A percentile compares a stretch with the other conserved stretches of the same genome.
Conservation (phyloP, 306 rosid species). For the Rosa chinensis region DNA sequence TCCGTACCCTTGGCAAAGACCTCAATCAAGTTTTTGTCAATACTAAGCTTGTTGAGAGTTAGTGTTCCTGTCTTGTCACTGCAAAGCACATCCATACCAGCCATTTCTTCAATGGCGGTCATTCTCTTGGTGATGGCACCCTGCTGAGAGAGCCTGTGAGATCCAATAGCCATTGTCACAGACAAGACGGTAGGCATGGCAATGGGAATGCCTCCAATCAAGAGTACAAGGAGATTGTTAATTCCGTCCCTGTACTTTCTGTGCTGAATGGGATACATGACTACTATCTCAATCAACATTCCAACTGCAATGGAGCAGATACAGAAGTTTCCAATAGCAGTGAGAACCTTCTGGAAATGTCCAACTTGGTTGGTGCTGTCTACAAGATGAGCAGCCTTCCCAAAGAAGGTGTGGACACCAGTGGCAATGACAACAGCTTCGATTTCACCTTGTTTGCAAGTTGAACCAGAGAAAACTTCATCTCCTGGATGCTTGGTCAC, state of each 20-base stretch:
- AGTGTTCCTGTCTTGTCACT: constrained; percentile 98
- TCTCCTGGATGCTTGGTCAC: constrained; percentile 89
- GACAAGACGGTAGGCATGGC: constrained; percentile 99
- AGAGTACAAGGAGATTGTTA: constrained; percentile 92
- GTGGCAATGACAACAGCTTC: constrained; percentile 99
- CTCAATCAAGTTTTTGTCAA: constrained; percentile 83
- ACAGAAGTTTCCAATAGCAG: constrained; percentile 95
- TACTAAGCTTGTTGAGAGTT: constrained; percentile 92
- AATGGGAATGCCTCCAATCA: constrained; percentile 98
- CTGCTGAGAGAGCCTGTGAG: constrained; percentile 93
- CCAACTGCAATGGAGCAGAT: constrained; percentile 94
- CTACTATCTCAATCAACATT: constrained; percentile 80
- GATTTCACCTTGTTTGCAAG: constrained; percentile 96
- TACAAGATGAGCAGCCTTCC: constrained; percentile 98
- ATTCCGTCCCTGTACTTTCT: constrained; percentile 84
- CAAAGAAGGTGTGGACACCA: constrained; percentile 96
- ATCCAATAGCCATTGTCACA: constrained; percentile 98
- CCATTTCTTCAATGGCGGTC: constrained; percentile 99
- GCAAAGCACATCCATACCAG: constrained; percentile 99
- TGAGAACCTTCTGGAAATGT: constrained; percentile 95
- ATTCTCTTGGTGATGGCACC: constrained; percentile 98
- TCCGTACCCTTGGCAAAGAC: constrained; percentile 81
- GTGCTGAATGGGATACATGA: constrained; percentile 95
- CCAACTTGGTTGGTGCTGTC: constrained; percentile 99
- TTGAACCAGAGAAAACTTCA: constrained; percentile 96